Evolutionary conservation across 805 yeast genomes (phyloP).

Genomic region (Schwanniomyces pseudopolymorphus): DNA sequence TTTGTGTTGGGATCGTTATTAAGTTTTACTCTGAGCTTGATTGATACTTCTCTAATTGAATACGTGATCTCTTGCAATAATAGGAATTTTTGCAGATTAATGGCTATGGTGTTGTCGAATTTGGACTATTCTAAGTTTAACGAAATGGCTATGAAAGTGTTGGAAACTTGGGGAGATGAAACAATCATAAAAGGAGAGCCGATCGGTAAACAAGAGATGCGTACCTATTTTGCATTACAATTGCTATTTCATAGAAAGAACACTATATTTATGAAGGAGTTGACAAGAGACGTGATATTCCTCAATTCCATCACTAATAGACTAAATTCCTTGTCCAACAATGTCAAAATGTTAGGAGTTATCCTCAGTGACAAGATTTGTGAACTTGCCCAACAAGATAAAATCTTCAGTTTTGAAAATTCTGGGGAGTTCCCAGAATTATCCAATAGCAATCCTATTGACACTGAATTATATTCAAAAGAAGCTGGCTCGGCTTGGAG

Average conservation of each 20-base stretch:
- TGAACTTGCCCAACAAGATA: slow-evolving; percentile 23
- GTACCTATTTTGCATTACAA: slow-evolving; percentile 49
- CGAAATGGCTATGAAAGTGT: slow-evolving; percentile 5
- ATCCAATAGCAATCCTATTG: slow-evolving; percentile 18
- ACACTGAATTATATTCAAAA: slow-evolving; percentile 8
- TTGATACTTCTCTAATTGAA: slow-evolving; percentile 22
- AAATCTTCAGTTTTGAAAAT: slow-evolving; percentile 33
- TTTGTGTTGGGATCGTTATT: slow-evolving; percentile 18
- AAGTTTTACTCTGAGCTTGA: slow-evolving; percentile 10
- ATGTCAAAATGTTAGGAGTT: slow-evolving; percentile 54
- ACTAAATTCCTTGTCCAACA: slow-evolving; percentile 47
- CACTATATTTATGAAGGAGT: slow-evolving; percentile 13
- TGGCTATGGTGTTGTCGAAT: slow-evolving; percentile 12
- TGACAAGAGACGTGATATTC: slow-evolving; percentile 41
- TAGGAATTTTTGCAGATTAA: slow-evolving; percentile 13
- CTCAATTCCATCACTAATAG: slow-evolving; percentile 53
- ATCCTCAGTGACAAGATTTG: slow-evolving; percentile 54
- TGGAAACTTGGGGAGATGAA: slow-evolving; percentile 24
- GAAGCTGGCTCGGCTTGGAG: slow-evolving; percentile 16
- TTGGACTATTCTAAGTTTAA: slow-evolving; percentile 1
- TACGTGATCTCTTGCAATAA: slow-evolving; percentile 14
- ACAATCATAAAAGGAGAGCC: slow-evolving; percentile 39
- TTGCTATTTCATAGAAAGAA: slow-evolving; percentile 22
- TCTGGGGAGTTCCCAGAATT: slow-evolving; percentile 25
- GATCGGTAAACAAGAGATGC: slow-evolving; percentile 41